phyloP scores from a whole-genome alignment of 306 rosid species.

The Canavalia gladiata region DNA sequence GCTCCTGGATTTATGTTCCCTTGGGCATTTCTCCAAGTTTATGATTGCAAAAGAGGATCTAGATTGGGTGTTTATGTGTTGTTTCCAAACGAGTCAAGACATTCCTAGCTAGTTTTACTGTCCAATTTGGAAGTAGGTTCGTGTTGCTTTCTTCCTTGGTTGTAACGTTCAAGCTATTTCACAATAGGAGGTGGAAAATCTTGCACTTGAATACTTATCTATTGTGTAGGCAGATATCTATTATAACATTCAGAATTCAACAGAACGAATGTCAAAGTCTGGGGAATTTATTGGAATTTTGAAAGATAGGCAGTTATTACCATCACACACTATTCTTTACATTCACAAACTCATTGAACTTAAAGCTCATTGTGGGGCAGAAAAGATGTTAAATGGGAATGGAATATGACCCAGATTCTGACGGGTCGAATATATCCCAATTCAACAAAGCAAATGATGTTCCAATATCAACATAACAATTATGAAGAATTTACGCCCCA shows the following conservation, averaged over 20 bases:
- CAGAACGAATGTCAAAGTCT: too few species aligned
- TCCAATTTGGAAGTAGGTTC: slow-evolving; percentile 48
- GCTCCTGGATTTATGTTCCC: slow-evolving; percentile 1
- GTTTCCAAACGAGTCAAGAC: slow-evolving; percentile 53
- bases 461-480: too few species aligned
- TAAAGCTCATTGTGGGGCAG: not conserved
- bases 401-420: not conserved
- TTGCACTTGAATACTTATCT: not conserved
- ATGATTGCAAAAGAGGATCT: not conserved
- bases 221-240: too few species aligned
- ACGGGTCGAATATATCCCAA: not conserved
- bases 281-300: too few species aligned
- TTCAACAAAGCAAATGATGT: not conserved
- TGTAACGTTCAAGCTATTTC: slow-evolving; percentile 31
- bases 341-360: not conserved
- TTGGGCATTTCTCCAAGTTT: slow-evolving; percentile 9
- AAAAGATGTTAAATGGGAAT: too few species aligned
- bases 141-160: slow-evolving; percentile 48
- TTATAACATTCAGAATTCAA: too few species aligned
- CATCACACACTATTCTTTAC: not conserved
- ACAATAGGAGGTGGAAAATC: not conserved
- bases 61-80: slow-evolving; percentile 18
- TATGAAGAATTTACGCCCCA: too few species aligned
- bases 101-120: not conserved
- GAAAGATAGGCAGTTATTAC: too few species aligned